Evolutionary conservation across 1,139 yeast species (phyloP), one percentile per base, ranked within the genome.

Genomic region (Yamadazyma trypodendri): DNA sequence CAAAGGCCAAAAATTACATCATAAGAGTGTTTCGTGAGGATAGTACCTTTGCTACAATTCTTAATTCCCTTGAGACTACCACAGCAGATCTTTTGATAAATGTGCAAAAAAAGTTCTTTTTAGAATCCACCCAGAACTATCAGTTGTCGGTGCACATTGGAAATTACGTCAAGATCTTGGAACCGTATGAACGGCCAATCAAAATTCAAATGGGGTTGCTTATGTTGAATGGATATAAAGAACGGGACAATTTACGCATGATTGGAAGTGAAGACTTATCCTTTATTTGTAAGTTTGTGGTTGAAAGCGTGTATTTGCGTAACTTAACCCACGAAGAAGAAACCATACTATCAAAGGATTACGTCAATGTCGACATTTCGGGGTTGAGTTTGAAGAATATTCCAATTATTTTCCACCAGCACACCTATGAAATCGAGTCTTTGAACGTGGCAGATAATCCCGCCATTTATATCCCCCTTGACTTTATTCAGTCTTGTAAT

Each of bases 211-310:
- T 82, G 54, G 84, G 85, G 32, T 59, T 89, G 35, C 63, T 94
- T 16, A 68, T 82, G 46, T 65, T 85, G 31, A 83, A 89, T 56
- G 99, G 98, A 2, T 92, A 86, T 56, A 75, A 78, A 2, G 85
- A 80, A 36, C 69, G 76, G 13, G 97, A 90, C 56, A 79, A 82
- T 35, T 65, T 90, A 36, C 81, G 81, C 41, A 85, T 82, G 37
- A 74, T 89, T 39, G 97, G 96, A 23, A 73, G 96, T 42, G 95
- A 87, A 41, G 98, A 92, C 60, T 65, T 92, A 43, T 83, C 94
- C 34, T 89, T 82, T 54, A 68, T 94, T 31, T 87, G 94, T 59
- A 87, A 90, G 48, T 88, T 92, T 58, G 82, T 84, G 29, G 79
- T 89, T 39, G 88, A 84, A 51, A 82, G 79, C 36, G 81, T 84